phyloP scores from a whole-genome alignment of 495 filamentous ascomycete genomes.

The Podospora anserina region DNA sequence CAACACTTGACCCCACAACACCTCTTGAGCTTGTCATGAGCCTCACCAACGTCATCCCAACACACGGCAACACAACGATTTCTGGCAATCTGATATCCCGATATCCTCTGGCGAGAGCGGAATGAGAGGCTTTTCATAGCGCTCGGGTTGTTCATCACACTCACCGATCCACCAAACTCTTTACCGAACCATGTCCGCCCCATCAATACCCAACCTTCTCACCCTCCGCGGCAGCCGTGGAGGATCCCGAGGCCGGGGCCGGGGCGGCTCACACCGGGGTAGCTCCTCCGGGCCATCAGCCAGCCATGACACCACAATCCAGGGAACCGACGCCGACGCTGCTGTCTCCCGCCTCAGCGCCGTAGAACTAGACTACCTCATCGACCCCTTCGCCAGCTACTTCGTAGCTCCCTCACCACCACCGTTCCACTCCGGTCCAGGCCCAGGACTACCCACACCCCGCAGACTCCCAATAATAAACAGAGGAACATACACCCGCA shows the following conservation, averaged over 20 bases:
- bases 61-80: background rate
- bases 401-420: slow-evolving; percentile 46
- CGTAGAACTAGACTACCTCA: slow-evolving; percentile 79
- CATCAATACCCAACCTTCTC: slow-evolving; percentile 74
- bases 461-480: slow-evolving; percentile 87
- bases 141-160: background rate
- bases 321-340: slow-evolving; percentile 89
- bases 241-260: slow-evolving; percentile 42
- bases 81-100: background rate
- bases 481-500: slow-evolving; percentile 93
- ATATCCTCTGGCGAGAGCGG: background rate
- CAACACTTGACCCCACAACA: background rate
- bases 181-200: slow-evolving; percentile 56
- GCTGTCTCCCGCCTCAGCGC: slow-evolving; percentile 84
- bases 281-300: slow-evolving; percentile 20
- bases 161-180: background rate
- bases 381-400: slow-evolving; percentile 69
- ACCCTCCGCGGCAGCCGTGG: slow-evolving; percentile 55
- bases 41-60: background rate
- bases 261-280: slow-evolving; percentile 39
- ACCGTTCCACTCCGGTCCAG: background rate
- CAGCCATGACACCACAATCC: slow-evolving; percentile 57
- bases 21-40: background rate
- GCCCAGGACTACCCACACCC: slow-evolving; percentile 22
- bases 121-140: background rate